Base-by-base conservation (phyloP, 371 early-diverging fungal genomes). In the Lichtheimia corymbifera region DNA sequence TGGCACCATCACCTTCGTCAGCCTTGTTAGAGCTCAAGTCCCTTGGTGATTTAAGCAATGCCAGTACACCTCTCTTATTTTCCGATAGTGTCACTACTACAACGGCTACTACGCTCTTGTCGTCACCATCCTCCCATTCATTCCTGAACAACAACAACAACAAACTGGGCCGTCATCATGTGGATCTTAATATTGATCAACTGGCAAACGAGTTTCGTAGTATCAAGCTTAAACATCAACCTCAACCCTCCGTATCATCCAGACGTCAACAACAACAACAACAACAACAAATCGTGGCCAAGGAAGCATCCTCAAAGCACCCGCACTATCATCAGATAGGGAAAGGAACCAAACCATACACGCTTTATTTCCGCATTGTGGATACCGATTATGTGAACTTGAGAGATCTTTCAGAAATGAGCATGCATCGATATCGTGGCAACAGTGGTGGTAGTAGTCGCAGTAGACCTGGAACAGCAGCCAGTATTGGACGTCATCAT, bases 331-430 rank as follows among this genome's bases (percentile, higher is more conserved):
- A 35, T 35, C 35, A 35, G 9, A 35, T 35, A 35, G 35, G 35
- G 2, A 35, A 35, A 35, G 35, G 35, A 5, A 35, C 35, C 35
- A 35, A 35, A 11, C 25, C 58, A 54, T 22, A 44, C 59, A 17
- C 63, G 57, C 62, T 68, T 7, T 79, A 79, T 52, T 76, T 71
- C 54, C 79, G 76, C 54, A 79, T 79, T 17, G 79, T 74, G n/a
- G 66, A 68, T 62, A 79, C 79, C 0, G 76, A 76, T 44, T 76
- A 76, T 56, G 74, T 79, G 57, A 64, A 59, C 24, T 64, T 79
- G 30, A 60, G 72, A 14, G 68, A 76, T 55, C 74, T 68, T 14
- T 18, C 47, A 0, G 11, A 5, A 35, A 9, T 35, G 35, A 35
- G 35, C 35, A 35, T 35, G 35, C 35, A 11, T 35, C 47, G 22